Percentiles rank a stretch among this genome's conserved stretches.
Evolutionary conservation across 208 protist genomes (phyloP).

Genomic region (Wallacemonas sp.): DNA sequence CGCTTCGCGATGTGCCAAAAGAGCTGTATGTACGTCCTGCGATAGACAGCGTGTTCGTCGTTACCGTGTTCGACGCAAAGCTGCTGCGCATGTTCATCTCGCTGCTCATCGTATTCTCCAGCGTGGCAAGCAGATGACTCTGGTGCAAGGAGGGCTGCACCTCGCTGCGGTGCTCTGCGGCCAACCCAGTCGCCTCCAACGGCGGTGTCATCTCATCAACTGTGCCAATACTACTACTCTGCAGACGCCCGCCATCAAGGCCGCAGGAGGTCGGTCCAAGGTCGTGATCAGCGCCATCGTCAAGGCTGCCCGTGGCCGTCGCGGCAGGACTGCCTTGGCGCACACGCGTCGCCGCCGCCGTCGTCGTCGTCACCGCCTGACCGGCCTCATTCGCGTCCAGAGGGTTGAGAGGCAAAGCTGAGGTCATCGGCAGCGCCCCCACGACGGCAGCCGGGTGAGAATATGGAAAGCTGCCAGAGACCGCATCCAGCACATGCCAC

Average conservation of each 20-base stretch:
- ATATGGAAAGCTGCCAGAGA: not conserved
- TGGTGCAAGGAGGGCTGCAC: not conserved
- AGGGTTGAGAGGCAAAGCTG: no score
- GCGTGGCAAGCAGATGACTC: not conserved
- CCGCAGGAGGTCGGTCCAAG: no score
- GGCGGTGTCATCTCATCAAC: no score
- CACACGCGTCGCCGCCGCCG: not conserved
- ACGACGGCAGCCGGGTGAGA: no score
- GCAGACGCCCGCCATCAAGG: no score
- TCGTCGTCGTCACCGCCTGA: not conserved
- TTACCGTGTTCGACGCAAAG: conserved; percentile 3
- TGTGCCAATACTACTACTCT: no score
- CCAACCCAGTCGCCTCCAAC: no score
- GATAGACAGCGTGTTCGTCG: conserved; percentile 6
- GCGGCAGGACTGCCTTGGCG: no score
- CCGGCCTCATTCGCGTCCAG: not conserved
- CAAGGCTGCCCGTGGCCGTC: no score
- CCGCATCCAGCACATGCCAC: not conserved
- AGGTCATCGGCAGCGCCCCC: no score
- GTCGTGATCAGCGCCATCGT: no score
- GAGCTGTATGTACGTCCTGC: conserved; percentile 3
- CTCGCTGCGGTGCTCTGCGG: not conserved
- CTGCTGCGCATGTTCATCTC: conserved; percentile 6
- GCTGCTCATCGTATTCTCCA: conserved; percentile 1
- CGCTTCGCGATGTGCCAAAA: not conserved